Base-by-base conservation (phyloP, 2,329 filamentous ascomycete species). In the Phialemonium atrogriseum region DNA sequence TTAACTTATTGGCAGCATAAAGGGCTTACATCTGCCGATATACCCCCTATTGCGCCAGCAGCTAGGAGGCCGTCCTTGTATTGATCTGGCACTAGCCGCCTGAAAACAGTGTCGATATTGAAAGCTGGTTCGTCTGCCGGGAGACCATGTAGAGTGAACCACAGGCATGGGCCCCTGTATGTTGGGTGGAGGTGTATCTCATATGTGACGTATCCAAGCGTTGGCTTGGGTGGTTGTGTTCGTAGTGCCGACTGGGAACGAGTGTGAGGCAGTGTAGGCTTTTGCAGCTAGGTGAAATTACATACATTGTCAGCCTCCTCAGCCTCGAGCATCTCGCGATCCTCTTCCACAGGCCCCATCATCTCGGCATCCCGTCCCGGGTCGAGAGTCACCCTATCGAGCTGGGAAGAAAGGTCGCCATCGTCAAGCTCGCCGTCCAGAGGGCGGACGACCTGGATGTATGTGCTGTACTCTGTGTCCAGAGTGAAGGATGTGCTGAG, bases 141-240 rank as follows among this genome's bases (percentile, higher is more conserved):
- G 36, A 77, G 58, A 37, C 70, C 67, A 43, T 74, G 70, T 46
- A 86, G 56, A 33, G 64, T 73, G 60, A 89, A 86, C 73, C 83
- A 88, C 34, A 88, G 65, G 37, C 83, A 82, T 7, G 84, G 84
- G 27, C 80, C 73, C 39, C 70, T 70, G 57, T 88, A 89, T 35
- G 78, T 83, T 34, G 79, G 74, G 45, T 86, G 84, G 38, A 83
- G 66, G 48, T 84, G 70, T 46, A 88, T 75, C 54, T 86, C 79
- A 59, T 87, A 88, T 38, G 71, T 68, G 43, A 84, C 73, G 45
- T 66, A 60, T 34, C 60, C 59, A 40, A 53, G 51, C 36, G 50
- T 33, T 31, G 22, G 14, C 33, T 17, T 28, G 9, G 16, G 17
- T 13, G 35, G 30, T 24, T 27, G 32, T 24, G 30, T 36, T 20